Conservation (phyloP, 768 basidiomycete species). For the Coprinellus micaceus region DNA sequence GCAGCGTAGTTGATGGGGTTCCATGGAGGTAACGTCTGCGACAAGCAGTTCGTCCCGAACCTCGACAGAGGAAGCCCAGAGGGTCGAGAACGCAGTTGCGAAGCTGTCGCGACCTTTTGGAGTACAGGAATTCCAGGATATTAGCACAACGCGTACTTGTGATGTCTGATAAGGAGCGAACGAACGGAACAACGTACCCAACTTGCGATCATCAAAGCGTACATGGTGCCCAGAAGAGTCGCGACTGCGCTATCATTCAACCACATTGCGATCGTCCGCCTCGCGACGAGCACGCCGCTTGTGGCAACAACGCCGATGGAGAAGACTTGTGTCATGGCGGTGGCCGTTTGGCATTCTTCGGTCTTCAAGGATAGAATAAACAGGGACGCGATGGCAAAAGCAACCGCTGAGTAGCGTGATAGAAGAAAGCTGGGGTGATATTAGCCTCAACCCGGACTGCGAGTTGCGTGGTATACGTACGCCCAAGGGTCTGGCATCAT, state of each 20-base stretch:
- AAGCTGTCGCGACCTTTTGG: constrained; percentile 1
- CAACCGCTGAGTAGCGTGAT: constrained; percentile 1
- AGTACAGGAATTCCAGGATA: too few species aligned
- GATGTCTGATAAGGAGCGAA: neutral
- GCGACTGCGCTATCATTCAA: neutral
- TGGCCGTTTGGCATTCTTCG: neutral
- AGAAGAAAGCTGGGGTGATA: constrained; percentile 1
- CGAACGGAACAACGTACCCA: neutral
- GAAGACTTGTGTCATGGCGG: constrained; percentile 3
- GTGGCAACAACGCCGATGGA: neutral
- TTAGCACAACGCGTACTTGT: too few species aligned
- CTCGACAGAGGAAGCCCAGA: neutral
- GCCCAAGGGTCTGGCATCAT: constrained; percentile 4
- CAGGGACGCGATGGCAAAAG: neutral
- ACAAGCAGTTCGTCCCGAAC: constrained; percentile 8
- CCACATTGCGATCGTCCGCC: constrained; percentile 2
- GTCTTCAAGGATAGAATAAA: constrained; percentile 9
- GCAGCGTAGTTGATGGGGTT: constrained; percentile 4
- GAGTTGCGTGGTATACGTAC: neutral
- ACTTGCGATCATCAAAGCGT: constrained; percentile 3
- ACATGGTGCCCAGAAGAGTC: neutral
- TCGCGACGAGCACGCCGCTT: neutral
- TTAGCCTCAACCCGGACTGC: too few species aligned
- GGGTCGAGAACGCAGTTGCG: neutral
- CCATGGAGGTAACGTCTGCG: neutral